phyloP scores from a whole-genome alignment of 2,329 filamentous ascomycete species.

The Calonectria ilicicola region DNA sequence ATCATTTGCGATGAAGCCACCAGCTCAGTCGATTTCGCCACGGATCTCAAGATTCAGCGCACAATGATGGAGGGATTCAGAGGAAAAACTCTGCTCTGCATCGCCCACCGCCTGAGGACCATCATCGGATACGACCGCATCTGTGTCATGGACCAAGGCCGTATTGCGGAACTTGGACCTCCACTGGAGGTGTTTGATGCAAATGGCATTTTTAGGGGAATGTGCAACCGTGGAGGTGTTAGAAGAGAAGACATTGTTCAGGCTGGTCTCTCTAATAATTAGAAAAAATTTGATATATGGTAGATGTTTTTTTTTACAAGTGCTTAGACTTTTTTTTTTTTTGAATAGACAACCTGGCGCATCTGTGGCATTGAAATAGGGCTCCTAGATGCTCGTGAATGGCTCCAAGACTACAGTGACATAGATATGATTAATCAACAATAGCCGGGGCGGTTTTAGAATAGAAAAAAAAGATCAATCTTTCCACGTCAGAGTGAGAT shows the following conservation, averaged over 20 bases:
- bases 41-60: conserved; percentile 92
- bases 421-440: no score
- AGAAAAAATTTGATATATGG: background rate
- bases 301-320: background rate
- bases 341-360: background rate
- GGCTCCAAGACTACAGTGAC: no score
- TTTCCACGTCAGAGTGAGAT: no score
- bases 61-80: conserved; percentile 88
- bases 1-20: conserved; percentile 98
- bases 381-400: no score
- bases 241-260: conserved; percentile 4
- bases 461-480: no score
- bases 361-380: no score
- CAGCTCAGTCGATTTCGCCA: conserved; percentile 93
- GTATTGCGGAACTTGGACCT: background rate
- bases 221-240: conserved; percentile 6
- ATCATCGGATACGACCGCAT: conserved; percentile 96
- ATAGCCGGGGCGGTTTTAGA: no score
- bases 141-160: conserved; percentile 21
- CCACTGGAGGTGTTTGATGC: conserved; percentile 1
- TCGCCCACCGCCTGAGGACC: conserved; percentile 90
- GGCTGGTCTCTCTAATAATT: background rate
- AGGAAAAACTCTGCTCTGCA: conserved; percentile 90
- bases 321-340: background rate
- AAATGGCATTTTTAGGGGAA: background rate